Evolutionary conservation across 2,329 filamentous ascomycete genomes (phyloP).

Genomic region (Trichoderma oligosporum): DNA sequence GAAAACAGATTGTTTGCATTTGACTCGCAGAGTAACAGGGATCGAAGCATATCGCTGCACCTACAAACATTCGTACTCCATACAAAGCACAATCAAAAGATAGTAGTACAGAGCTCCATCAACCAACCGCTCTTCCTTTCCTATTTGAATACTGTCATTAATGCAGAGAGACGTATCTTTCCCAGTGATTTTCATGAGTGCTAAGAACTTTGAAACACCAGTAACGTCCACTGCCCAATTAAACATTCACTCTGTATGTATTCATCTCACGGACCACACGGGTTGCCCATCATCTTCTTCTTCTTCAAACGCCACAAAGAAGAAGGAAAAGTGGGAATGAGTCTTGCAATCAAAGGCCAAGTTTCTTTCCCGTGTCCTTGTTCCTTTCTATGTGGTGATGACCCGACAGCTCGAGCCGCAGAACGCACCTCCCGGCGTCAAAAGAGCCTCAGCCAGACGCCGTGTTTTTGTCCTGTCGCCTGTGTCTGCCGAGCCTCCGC

Average conservation of each 20-base stretch:
- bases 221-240: background rate
- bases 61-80: background rate
- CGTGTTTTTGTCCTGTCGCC: background rate
- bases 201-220: conserved; percentile 1
- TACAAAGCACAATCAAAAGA: background rate
- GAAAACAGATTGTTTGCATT: too few relatives aligned
- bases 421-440: background rate
- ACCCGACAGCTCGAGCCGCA: conserved; percentile 1
- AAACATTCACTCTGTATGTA: background rate
- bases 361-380: too few relatives aligned
- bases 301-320: too few relatives aligned
- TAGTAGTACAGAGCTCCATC: background rate
- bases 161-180: background rate
- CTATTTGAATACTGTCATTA: background rate
- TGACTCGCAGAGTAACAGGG: too few relatives aligned
- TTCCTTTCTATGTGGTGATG: background rate
- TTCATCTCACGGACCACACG: background rate
- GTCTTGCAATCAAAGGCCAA: too few relatives aligned
- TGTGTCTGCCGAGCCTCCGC: too few relatives aligned
- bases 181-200: background rate
- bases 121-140: background rate
- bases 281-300: background rate
- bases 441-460: background rate
- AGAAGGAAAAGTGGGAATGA: too few relatives aligned
- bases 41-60: too few relatives aligned